Evolutionary conservation across 2,329 filamentous ascomycete genomes (phyloP).

Genomic region (Aspergillus uvarum): DNA sequence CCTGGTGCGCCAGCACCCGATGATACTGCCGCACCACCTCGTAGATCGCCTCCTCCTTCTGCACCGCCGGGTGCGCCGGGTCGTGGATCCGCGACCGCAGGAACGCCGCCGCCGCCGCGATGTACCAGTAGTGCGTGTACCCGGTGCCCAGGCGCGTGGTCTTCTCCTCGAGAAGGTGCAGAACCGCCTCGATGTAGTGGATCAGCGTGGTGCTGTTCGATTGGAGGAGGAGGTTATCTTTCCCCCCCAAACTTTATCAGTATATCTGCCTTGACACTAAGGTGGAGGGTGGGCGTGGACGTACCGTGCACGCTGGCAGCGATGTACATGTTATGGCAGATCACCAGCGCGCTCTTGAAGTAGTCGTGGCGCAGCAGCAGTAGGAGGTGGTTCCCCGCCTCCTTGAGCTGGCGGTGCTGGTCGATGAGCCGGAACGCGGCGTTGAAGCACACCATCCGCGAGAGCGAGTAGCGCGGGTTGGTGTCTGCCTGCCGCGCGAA

Average conservation of each 20-base stretch:
- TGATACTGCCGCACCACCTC: conserved; percentile 22
- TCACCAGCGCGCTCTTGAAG: conserved; percentile 20
- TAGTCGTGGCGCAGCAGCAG: conserved; percentile 23
- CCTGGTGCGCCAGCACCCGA: conserved; percentile 19
- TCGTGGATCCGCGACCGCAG: conserved; percentile 24
- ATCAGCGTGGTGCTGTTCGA: conserved; percentile 15
- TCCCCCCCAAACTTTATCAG: not conserved
- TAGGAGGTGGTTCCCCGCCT: conserved; percentile 10
- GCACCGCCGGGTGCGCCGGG: conserved; percentile 14
- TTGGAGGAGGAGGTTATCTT: conserved; percentile 20
- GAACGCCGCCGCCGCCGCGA: conserved; percentile 34
- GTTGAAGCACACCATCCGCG: conserved; percentile 25
- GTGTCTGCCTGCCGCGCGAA: conserved; percentile 24
- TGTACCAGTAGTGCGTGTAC: conserved; percentile 37
- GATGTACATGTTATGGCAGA: conserved; percentile 23
- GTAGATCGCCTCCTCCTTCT: conserved; percentile 27
- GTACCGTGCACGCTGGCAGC: conserved; percentile 2
- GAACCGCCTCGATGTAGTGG: conserved; percentile 26
- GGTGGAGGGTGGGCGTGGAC: not conserved
- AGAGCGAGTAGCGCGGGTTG: conserved; percentile 26
- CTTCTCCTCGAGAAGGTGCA: conserved; percentile 35
- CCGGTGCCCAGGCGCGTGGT: conserved; percentile 35
- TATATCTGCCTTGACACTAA: not conserved
- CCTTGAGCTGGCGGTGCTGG: conserved; percentile 13
- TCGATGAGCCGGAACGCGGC: conserved; percentile 20